Evolutionary conservation across 164 flowering plant species (phyloP), one percentile per base, ranked within the genome.

Genomic region (Nymphaea thermarum): DNA sequence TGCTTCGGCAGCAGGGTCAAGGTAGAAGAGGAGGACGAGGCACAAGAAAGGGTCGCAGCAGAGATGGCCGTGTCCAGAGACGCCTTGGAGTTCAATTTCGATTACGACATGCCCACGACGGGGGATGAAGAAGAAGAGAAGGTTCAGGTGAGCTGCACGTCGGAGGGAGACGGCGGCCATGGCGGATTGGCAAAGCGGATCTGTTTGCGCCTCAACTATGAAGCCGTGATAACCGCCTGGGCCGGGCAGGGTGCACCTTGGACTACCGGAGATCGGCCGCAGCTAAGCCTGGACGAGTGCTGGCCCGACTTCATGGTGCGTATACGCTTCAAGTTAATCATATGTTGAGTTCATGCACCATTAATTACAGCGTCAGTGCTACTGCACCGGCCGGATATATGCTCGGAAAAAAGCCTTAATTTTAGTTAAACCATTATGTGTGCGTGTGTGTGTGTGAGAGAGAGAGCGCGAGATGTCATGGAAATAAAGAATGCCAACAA

Each of bases 141-240:
- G 67, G 60, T 5, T 65, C n/a, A 36, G 67, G 43, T 8, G 55
- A 67, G 7, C 36, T 4, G 25, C 42, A 4, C 4, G 36, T 6
- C 41, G 16, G 66, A 64, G 36, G 57, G 14, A 51, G 12, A 51
- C 8, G 36, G 43, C 6, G 65, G 59, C 5, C 72, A 14, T 14
- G 72, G 65, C 57, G 74, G 71, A 71, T 73, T 66, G 68, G 66
- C 60, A 62, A 81, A 65, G 64, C 73, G 67, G 63, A 70, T 75
- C 43, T 45, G 80, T 2, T 74, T 93, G 79, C 82, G 75, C 64
- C 78, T 93, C 8, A 81, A 93, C 64, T 87, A 84, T 42, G 85
- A 93, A 43, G 83, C 85, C 4, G 85, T 93, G 2, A 82, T 88
- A 42, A 42, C 78, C 3, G 89, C 89, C 4, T 93, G 98, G 98